These are phyloP conservation scores for Prunus dulcis DNA, from an alignment of 306 rosid species.

Conservation along the genomic window DNA sequence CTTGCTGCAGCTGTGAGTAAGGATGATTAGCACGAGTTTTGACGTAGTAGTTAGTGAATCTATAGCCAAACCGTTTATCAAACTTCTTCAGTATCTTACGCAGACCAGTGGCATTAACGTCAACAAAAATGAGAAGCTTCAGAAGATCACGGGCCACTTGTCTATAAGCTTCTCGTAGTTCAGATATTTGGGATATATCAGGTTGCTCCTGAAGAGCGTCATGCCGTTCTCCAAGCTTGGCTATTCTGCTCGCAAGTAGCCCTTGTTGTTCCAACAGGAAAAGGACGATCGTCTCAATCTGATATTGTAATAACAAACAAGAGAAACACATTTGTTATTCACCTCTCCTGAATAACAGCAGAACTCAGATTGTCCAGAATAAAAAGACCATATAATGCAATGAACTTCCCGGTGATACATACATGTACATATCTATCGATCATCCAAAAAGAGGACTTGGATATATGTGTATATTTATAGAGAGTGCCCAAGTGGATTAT, in stretches of 20 bases:
- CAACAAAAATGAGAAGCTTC: slow-evolving; percentile 82
- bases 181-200: slow-evolving; percentile 65
- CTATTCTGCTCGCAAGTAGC: slow-evolving; percentile 82
- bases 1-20: slow-evolving; percentile 98
- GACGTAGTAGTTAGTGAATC: slow-evolving; percentile 89
- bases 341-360: slow-evolving; percentile 7
- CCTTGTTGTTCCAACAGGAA: slow-evolving; percentile 99
- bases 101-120: slow-evolving; percentile 91
- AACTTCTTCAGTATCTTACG: slow-evolving; percentile 98
- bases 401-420: neutral
- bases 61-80: slow-evolving; percentile 90
- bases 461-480: neutral
- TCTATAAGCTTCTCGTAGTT: slow-evolving; percentile 79
- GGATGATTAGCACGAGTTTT: slow-evolving; percentile 99
- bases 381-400: neutral
- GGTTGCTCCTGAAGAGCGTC: slow-evolving; percentile 71
- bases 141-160: slow-evolving; percentile 76
- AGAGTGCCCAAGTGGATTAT: neutral
- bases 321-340: slow-evolving; percentile 15
- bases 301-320: slow-evolving; percentile 24
- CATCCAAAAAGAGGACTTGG: neutral
- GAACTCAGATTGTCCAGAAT: neutral
- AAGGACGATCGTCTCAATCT: slow-evolving; percentile 95
- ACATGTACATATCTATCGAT: neutral
- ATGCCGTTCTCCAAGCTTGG: slow-evolving; percentile 62